phyloP scores from a whole-genome alignment of 352 stramenopile species.

The Pythium insidiosum region DNA sequence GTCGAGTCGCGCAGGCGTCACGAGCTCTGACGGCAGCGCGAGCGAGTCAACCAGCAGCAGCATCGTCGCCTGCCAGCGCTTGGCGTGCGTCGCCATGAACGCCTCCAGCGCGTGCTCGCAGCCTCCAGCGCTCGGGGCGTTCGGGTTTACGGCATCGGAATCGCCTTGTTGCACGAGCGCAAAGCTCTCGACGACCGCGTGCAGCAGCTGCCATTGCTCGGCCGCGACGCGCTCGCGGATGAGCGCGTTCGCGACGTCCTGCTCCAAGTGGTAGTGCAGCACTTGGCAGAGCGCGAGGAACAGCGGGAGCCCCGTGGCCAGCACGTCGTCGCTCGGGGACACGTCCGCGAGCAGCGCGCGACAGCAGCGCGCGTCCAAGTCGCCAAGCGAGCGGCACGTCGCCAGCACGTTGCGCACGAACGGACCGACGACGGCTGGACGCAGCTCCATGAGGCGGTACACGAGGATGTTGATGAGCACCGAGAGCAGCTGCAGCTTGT shows the following conservation, averaged over 20 bases:
- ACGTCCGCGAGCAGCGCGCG: constrained; percentile 39
- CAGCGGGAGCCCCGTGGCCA: constrained; percentile 63
- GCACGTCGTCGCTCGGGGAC: constrained; percentile 44
- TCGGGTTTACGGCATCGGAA: not conserved
- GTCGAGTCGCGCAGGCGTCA: constrained; percentile 50
- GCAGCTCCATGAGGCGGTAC: constrained; percentile 70
- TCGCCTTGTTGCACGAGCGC: constrained; percentile 23
- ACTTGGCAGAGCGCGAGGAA: constrained; percentile 76
- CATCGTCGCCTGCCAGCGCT: constrained; percentile 78
- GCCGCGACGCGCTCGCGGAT: constrained; percentile 46
- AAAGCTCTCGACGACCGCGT: constrained; percentile 61
- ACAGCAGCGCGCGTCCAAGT: constrained; percentile 29
- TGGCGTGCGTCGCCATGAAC: constrained; percentile 63
- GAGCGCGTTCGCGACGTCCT: constrained; percentile 59
- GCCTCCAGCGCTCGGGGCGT: not conserved
- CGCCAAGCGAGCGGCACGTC: constrained; percentile 27
- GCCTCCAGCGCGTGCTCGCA: constrained; percentile 22
- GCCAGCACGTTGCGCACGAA: constrained; percentile 42
- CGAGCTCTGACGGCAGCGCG: constrained; percentile 39
- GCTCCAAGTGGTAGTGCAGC: constrained; percentile 80
- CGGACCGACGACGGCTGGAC: constrained; percentile 27
- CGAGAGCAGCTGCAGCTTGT: constrained; percentile 76
- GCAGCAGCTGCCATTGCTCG: constrained; percentile 52
- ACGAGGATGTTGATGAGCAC: constrained; percentile 80
- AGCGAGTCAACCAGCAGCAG: constrained; percentile 73